Evolutionary conservation across 306 rosid genomes (phyloP), one percentile per base, ranked within the genome.

Genomic region (Canavalia ensiformis): DNA sequence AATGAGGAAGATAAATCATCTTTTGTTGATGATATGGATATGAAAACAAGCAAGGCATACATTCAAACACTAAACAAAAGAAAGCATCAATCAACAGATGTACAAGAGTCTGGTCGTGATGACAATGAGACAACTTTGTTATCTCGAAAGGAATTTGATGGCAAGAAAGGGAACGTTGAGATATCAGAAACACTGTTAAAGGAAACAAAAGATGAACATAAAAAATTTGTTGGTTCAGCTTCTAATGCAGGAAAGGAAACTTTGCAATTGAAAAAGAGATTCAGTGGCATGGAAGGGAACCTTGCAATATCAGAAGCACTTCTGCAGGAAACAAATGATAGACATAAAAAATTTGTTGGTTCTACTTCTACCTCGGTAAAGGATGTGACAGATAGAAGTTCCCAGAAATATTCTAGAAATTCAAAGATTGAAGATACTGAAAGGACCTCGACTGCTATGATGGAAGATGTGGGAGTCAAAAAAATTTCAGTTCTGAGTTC

Each of bases 1-100:
- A 67, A 62, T 5, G 84, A 83, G 82, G 84, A 86, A 80, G 90
- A 83, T n/a, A 78, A 72, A 78, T 88, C 82, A 80, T 82, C 88
- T 64, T 72, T 70, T 68, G 58, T 84, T 2, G 81, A 69, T 18
- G 63, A 59, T 80, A 75, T 71, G 75, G 81, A 85, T 45, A 78
- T 63, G 87, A 86, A 74, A 79, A 71, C 82, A 59, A 73, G 81
- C 62, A 84, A 85, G 84, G 81, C 83, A 54, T 73, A 80, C 76
- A 79, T 77, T 82, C 88, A 80, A 80, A 74, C 76, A 52, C 87
- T 74, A 60, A 86, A 86, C 69, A 77, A 84, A 85, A 79, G 86
- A 71, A 90, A 72, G 62, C 74, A 85, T 29, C 86, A 82, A 68
- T 65, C 65, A 31, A 67, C 65, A 33, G 90, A 88, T 82, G 58